Base-by-base conservation (phyloP, 768 basidiomycete species). In the Boletus reticulatus region DNA sequence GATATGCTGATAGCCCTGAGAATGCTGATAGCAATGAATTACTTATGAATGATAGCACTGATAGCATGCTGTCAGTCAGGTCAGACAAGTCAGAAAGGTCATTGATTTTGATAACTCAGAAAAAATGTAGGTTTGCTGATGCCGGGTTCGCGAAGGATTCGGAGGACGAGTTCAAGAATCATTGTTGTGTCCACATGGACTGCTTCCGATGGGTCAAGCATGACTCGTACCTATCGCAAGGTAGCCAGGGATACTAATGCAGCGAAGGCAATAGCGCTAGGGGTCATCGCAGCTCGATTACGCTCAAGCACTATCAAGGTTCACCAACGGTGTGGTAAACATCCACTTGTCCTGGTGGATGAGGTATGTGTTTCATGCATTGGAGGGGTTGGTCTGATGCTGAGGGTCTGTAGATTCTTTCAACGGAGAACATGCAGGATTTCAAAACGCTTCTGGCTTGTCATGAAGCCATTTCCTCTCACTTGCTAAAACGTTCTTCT, bases 151-250 rank as follows among this genome's bases (percentile, higher is more conserved):
- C 84, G 9, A 92, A 85, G 58, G 97, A 99, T 68, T 77, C 81
- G 0, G 97, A 98, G 70, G 90, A 94, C 45, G 97, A 99, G 72
- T 99, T 85, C 79, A 98, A 98, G 76, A 88, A 88, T 64, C 80
- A 92, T 11, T 84, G 80, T n/a, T 98, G 95, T 65, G 92, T 88
- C 20, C 97, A 99, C 68, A 97, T 99, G 97, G 97, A 99, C 66
- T 96, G 94, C 69, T 98, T 98, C 80, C 86, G 96, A 64, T 99
- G 97, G 97, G 97, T 99, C 48, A 98, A 99, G 72, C 88, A 97
- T 41, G 97, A 98, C 74, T 98, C 95, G 9, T 98, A 99, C 69
- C 76, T 99, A 16, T 97, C 97, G 1, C 97, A 98, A 76, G 97
- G 97, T 43, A 94, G 91, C 78, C 97, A 98, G 68, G 97, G 97